phyloP scores from a whole-genome alignment of 495 filamentous ascomycete genomes.

The Aspergillus coremiiformis region DNA sequence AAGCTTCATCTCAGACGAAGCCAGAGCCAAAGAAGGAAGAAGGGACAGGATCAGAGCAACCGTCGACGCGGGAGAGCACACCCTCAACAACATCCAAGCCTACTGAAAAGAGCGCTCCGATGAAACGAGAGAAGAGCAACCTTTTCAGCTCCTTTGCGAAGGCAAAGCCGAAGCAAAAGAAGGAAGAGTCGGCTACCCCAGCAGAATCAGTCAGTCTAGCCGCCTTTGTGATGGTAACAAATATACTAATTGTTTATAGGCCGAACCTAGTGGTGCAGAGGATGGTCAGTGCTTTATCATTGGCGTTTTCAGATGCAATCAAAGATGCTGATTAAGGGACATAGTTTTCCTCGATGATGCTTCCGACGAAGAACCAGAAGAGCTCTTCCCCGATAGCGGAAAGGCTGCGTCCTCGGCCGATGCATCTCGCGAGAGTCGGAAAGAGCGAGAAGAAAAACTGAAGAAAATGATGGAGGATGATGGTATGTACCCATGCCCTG shows the following conservation, averaged over 20 bases:
- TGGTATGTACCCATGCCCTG: slow-evolving; percentile 34
- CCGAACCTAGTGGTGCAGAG: slow-evolving; percentile 31
- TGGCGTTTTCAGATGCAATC: background rate
- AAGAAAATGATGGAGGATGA: slow-evolving; percentile 85
- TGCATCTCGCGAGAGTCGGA: slow-evolving; percentile 46
- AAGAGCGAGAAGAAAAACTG: slow-evolving; percentile 65
- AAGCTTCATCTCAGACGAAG: slow-evolving; percentile 19
- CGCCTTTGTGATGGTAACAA: slow-evolving; percentile 5
- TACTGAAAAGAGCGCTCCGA: slow-evolving; percentile 28
- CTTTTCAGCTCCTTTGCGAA: slow-evolving; percentile 85
- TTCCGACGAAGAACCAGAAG: slow-evolving; percentile 69
- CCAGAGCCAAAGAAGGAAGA: slow-evolving; percentile 25
- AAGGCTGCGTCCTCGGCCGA: slow-evolving; percentile 28
- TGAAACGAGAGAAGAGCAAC: slow-evolving; percentile 56
- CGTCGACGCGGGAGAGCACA: slow-evolving; percentile 18
- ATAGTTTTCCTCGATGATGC: slow-evolving; percentile 44
- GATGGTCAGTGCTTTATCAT: slow-evolving; percentile 40
- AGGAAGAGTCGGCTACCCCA: slow-evolving; percentile 40
- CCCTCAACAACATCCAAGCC: slow-evolving; percentile 31
- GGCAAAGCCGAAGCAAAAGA: slow-evolving; percentile 58
- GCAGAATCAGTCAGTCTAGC: slow-evolving; percentile 31
- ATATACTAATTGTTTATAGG: slow-evolving; percentile 15
- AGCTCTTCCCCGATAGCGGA: slow-evolving; percentile 44
- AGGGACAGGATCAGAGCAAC: slow-evolving; percentile 20
- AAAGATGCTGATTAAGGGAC: slow-evolving; percentile 12